Evolutionary conservation across 1,139 yeast genomes (phyloP), one percentile per base, ranked within the genome.

Genomic region (Saccharomyces pastorianus): DNA sequence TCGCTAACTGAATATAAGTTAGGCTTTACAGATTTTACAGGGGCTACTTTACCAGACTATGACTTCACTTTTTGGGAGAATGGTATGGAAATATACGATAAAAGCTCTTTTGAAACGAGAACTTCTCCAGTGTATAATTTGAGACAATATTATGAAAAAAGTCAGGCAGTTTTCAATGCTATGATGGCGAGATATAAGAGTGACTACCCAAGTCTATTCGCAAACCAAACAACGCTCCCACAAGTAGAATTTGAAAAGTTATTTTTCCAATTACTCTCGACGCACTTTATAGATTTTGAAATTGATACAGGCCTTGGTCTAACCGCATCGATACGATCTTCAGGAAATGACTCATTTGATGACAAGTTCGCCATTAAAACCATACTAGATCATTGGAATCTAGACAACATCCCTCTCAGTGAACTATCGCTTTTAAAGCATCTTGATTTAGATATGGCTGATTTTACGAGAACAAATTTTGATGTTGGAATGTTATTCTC

Each of bases 401-500:
- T 87, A 53, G 81, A 83, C 58, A 84, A 85, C 61, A 57, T 88
- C 17, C 83, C 95, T 0, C 68, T 78, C 3, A 71, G 76, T 50
- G 81, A 82, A 14, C 74, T 80, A 51, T 83, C 90, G 0, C 63
- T 85, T 8, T 66, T 80, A 41, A 70, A 73, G 52, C 70, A 71
- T 57, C 62, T 79, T 38, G 71, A 76, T 50, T 61, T 69, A 29
- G 74, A 77, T 38, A 75, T 72, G 55, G 76, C 78, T 14, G 65
- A 76, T 2, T 73, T 78, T 54, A 72, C 80, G 0, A 69, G 69
- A 9, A 80, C 86, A 0, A 72, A 74, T 71, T 64, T 84, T 50
- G 76, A 76, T 66, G 76, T 80, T 6, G 88, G 87, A 0, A 84
- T 84, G 87, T 73, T 85, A 26, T 85, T 83, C 62, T 80, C 90